Base-by-base conservation (phyloP, 805 yeast species). In the Lachancea sp. region DNA sequence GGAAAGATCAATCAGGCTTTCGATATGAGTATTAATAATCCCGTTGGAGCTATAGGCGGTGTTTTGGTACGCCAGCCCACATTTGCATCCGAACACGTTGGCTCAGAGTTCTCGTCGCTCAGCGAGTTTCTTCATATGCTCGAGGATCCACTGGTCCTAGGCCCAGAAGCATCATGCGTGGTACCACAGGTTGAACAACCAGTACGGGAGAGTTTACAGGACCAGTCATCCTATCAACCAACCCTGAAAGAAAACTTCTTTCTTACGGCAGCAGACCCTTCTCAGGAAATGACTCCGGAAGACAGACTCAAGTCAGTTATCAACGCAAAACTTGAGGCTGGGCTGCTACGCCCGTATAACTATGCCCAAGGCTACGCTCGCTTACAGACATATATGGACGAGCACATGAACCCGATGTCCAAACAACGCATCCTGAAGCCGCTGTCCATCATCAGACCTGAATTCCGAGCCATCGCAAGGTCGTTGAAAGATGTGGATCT, bases 251-350 rank as follows among this genome's bases (percentile, higher is more conserved):
- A 89, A 58, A 88, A 88, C 61, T 90, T 90, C 63, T 89, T 90
- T 65, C 65, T 90, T 36, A 90, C 97, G 0, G 97, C 97, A 0
- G 97, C 97, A 0, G 97, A 90, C 59, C 97, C 97, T 4, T 84
- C 96, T 0, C 86, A 90, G 2, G 96, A 87, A 49, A 82, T 84
- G 26, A 84, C 95, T 0, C 96, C 97, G 0, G 97, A 89, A 56
- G 97, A 88, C 56, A 72, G 97, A 45, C 69, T 90, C 50, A 87
- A 86, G 55, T 94, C 88, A 57, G 97, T 90, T 8, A 89, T 90
- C 54, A 84, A 85, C 55, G 97, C 97, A 13, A 90, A 90, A 55
- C 65, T 89, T 31, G 95, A 86, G 58, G 97, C 97, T 0, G 97
- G 97, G 0, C 69, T 90, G 31, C 65, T 90, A 26, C 87, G 83